Conservation (phyloP, 78 protist species). For the Protostelium mycophagum region DNA sequence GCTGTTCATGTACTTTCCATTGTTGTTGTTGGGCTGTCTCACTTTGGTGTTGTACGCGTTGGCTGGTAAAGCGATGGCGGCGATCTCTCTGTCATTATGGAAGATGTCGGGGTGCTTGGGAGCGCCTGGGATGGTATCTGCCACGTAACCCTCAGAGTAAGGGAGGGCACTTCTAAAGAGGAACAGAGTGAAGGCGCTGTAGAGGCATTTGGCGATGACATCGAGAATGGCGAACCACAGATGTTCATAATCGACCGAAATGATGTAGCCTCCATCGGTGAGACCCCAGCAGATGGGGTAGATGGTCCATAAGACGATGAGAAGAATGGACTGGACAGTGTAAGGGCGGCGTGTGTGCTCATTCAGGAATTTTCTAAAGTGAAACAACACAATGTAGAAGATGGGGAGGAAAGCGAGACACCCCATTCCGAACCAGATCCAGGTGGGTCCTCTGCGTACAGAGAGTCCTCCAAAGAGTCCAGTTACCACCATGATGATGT, state of each 20-base stretch:
- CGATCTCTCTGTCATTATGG: neutral
- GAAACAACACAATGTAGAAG: neutral
- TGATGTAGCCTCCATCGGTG: neutral
- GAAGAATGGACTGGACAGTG: neutral
- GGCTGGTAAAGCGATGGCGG: neutral
- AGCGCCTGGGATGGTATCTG: neutral
- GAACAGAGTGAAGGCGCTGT: neutral
- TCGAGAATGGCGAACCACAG: neutral
- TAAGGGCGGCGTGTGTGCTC: neutral
- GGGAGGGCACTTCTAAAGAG: neutral
- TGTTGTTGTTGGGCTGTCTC: neutral
- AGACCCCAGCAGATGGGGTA: conserved; percentile 2
- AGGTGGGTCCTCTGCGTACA: neutral
- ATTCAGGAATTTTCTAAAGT: neutral
- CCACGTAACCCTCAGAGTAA: neutral
- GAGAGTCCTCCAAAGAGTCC: neutral
- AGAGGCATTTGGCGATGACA: neutral
- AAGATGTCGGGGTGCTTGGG: neutral
- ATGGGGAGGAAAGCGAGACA: neutral
- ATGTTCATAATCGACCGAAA: neutral
- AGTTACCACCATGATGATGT: neutral
- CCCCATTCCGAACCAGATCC: neutral
- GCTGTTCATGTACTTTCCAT: neutral
- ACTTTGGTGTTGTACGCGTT: neutral
- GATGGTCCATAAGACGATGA: neutral